A percentile compares a stretch with the other conserved stretches of the same genome.
Evolutionary conservation across 495 filamentous ascomycete genomes (phyloP).

Genomic region (Podospora anserina): DNA sequence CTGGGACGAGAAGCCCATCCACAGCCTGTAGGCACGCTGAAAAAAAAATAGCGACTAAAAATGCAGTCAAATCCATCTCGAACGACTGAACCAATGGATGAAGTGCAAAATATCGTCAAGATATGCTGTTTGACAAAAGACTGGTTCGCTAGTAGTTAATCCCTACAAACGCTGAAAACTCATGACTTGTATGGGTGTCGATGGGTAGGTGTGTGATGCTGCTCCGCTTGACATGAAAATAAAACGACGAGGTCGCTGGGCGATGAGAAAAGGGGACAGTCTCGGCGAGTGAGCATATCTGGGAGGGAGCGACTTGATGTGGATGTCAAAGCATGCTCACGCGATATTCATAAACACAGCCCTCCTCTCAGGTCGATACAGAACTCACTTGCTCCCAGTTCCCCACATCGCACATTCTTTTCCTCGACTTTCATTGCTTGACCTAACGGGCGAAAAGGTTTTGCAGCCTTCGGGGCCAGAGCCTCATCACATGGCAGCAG

Average conservation of each 20-base stretch:
- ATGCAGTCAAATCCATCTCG: conserved; percentile 8
- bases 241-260: not conserved
- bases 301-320: not conserved
- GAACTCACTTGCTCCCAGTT: not conserved
- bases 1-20: conserved; percentile 11
- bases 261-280: not conserved
- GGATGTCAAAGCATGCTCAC: not conserved
- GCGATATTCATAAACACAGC: not conserved
- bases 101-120: not conserved
- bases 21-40: conserved; percentile 46
- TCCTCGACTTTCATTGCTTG: not conserved
- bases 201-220: not conserved
- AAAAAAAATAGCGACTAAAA: conserved; percentile 59
- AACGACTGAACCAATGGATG: not conserved
- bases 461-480: not conserved
- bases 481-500: not conserved
- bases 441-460: not conserved
- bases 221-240: not conserved
- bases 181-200: not conserved
- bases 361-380: not conserved
- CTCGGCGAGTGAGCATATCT: not conserved
- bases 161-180: not conserved
- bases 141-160: not conserved
- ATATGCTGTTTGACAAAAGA: not conserved
- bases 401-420: not conserved